Base-by-base conservation (phyloP, 202 grass and related monocot species). In the Elaeis oleifera region DNA sequence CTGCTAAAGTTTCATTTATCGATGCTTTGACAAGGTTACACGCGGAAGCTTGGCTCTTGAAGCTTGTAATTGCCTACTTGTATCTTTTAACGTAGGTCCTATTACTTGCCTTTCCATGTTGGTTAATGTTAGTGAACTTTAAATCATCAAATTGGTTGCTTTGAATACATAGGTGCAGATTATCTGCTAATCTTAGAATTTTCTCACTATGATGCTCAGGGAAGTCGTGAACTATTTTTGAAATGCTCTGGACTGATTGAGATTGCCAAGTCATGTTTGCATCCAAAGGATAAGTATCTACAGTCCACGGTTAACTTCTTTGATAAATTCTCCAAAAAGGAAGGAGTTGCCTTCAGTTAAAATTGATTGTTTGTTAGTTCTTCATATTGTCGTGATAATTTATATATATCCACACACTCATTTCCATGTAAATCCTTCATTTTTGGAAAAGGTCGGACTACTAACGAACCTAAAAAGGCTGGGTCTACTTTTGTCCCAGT, bases 41-140 rank as follows among this genome's bases (percentile, higher is more conserved):
- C 65, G 53, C 8, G 65, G 65, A 5, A 68, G 29, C 6, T 56
- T 68, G 27, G 53, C 65, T 49, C 51, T 68, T 3, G 65, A 68
- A 44, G 23, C 53, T 32, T 68, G 65, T 52, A 68, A 68, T 17
- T 68, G 53, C 29, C 51, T 68, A 56, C 65, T 68, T 48, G 3
- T 57, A 17, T 56, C 53, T 39, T 68, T 56, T 44, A 57, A 22
- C 14, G 65, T 68, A 68, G 7, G 52, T 68, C 16, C 3, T 31
- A 1, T 6, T 6, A 6, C 32, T 39, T 44, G 36, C 7, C 13
- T 44, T 11, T 44, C 6, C 36, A 44, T 44, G 36, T 44, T 13
- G 9, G 9, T 8, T 11, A 11, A 39, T 44, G 9, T 31, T 32
- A 50, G 23, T n/a, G 4, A 18, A 14, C 16, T 16, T 61, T 36